Evolutionary conservation across 2,329 filamentous ascomycete genomes (phyloP).

Genomic region (Zasmidium cellare): DNA sequence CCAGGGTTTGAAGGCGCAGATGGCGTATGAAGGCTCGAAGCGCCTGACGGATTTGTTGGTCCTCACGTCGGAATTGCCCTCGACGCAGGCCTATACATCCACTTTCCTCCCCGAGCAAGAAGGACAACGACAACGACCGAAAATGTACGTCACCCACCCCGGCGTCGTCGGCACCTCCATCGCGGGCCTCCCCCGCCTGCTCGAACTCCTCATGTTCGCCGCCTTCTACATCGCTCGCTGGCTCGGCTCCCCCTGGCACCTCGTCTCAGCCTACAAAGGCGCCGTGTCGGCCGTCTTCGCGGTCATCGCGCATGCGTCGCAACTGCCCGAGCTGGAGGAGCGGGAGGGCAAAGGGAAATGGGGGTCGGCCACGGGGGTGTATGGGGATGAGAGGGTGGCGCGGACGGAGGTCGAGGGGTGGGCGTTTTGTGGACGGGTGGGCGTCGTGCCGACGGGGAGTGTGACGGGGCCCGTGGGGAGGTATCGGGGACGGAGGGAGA

Average conservation of each 20-base stretch:
- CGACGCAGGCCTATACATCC: conserved; percentile 58
- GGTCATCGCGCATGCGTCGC: conserved; percentile 65
- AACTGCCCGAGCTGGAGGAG: conserved; percentile 57
- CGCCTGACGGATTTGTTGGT: conserved; percentile 80
- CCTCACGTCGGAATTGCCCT: conserved; percentile 70
- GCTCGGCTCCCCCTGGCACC: conserved; percentile 87
- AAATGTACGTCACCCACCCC: conserved; percentile 79
- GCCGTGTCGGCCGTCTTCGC: conserved; percentile 78
- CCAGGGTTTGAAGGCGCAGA: conserved; percentile 64
- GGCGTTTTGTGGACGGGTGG: conserved; percentile 63
- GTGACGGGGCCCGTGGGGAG: conserved; percentile 54
- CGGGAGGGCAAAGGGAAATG: conserved; percentile 69
- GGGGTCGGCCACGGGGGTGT: conserved; percentile 70
- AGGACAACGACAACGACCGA: conserved; percentile 46
- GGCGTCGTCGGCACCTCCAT: conserved; percentile 83
- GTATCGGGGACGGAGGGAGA: conserved; percentile 57
- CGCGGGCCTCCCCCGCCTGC: conserved; percentile 68
- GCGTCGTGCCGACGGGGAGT: conserved; percentile 45
- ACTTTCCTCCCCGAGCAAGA: conserved; percentile 53
- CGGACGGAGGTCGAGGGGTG: conserved; percentile 84
- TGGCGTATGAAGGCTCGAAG: conserved; percentile 84
- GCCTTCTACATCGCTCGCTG: conserved; percentile 71
- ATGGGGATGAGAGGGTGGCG: conserved; percentile 59
- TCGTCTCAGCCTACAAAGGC: conserved; percentile 71
- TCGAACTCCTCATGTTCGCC: conserved; percentile 68